Evolutionary conservation across 306 rosid species (phyloP).

Genomic region (Quercus dentata): DNA sequence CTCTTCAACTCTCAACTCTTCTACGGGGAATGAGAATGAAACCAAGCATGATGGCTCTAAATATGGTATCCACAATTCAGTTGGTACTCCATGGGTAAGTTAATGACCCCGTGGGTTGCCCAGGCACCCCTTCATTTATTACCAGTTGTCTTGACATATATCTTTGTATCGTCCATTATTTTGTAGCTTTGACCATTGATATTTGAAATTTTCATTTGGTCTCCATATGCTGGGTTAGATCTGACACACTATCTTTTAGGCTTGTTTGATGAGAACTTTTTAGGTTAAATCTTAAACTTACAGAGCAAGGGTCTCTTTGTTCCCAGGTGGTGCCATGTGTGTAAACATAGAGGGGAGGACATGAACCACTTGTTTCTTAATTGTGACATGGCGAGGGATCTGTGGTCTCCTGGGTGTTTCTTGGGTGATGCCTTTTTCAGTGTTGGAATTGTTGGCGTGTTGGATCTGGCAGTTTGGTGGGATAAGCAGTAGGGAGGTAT

Average conservation of each 20-base stretch:
- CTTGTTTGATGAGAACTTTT: background rate
- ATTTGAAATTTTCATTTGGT: background rate
- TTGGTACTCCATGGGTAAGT: constrained; percentile 49
- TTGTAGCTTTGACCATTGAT: background rate
- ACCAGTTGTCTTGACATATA: background rate
- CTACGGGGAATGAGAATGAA: constrained; percentile 13
- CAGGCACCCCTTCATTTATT: too few species aligned
- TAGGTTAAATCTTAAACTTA: background rate
- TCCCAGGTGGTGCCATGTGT: too few species aligned
- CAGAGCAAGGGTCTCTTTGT: too few species aligned
- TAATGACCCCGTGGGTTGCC: background rate
- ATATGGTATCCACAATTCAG: constrained; percentile 21
- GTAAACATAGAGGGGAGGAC: too few species aligned
- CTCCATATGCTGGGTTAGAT: background rate
- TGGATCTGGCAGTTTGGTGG: too few species aligned
- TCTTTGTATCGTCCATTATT: background rate
- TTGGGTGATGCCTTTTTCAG: too few species aligned
- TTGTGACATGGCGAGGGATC: too few species aligned
- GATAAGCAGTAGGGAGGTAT: too few species aligned
- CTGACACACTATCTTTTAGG: background rate
- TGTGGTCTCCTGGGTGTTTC: too few species aligned
- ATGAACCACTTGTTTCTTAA: too few species aligned
- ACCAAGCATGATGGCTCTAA: constrained; percentile 21
- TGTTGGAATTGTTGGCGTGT: too few species aligned
- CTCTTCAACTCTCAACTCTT: constrained; percentile 24